Conservation (phyloP, 768 basidiomycete species). For the Amanita thiersii region DNA sequence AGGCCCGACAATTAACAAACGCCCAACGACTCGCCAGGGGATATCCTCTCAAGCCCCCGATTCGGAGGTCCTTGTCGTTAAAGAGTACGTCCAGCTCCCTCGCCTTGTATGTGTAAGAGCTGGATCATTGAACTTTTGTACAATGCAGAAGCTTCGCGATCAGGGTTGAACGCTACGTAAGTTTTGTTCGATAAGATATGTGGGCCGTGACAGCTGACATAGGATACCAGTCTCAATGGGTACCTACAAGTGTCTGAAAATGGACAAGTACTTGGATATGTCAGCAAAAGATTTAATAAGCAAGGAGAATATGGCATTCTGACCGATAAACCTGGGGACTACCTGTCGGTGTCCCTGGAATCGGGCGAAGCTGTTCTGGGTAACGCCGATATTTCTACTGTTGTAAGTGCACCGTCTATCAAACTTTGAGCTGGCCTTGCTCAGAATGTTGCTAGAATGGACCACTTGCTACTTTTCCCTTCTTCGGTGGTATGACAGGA, state of each 20-base stretch:
- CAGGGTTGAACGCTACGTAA: not conserved
- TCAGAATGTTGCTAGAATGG: constrained; percentile 3
- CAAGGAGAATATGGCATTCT: constrained; percentile 5
- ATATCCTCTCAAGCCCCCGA: constrained; percentile 2
- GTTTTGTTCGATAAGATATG: not conserved
- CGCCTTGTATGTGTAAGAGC: not conserved
- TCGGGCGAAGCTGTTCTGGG: not conserved
- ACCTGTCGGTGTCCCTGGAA: constrained; percentile 2
- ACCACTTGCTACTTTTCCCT: constrained; percentile 5
- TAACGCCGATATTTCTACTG: constrained; percentile 1
- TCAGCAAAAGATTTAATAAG: constrained; percentile 6
- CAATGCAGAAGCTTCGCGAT: not conserved
- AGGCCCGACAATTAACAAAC: constrained; percentile 2
- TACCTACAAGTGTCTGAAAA: constrained; percentile 1
- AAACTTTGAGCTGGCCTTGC: not conserved
- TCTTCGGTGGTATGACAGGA: constrained; percentile 5
- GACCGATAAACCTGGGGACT: constrained; percentile 1
- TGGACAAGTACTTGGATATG: not conserved
- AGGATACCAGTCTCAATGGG: not conserved
- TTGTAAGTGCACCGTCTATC: not conserved
- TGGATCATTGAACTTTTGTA: not conserved
- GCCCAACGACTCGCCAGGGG: constrained; percentile 1
- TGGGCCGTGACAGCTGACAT: not conserved
- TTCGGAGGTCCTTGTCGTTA: not conserved
- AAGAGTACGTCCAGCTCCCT: not conserved